Conservation (phyloP, 306 rosid genomes). For the Cicer chorassanicum region DNA sequence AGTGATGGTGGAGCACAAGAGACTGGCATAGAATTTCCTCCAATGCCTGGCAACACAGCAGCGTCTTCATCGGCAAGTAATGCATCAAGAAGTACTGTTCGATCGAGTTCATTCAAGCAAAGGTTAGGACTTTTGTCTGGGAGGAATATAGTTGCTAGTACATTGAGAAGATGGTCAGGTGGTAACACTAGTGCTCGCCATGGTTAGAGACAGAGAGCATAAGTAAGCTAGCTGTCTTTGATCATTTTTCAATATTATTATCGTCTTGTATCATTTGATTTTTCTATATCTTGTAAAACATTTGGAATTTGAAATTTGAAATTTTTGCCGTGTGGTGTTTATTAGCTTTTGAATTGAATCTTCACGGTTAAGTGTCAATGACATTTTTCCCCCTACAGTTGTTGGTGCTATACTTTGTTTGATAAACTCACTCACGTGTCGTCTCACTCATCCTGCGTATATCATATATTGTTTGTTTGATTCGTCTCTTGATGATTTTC, state of each 20-base stretch:
- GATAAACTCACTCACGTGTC: constrained; percentile 10
- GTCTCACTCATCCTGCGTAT: neutral
- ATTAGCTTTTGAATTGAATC: constrained; percentile 57
- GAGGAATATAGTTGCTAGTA: constrained; percentile 71
- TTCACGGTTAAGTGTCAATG: constrained; percentile 53
- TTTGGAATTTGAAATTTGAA: constrained; percentile 44
- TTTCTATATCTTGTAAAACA: constrained; percentile 50
- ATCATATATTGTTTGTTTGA: neutral
- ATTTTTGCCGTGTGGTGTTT: constrained; percentile 66
- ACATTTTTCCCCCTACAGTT: neutral
- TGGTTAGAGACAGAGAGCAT: constrained; percentile 48
- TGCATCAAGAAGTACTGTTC: constrained; percentile 61
- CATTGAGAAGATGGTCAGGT: constrained; percentile 83
- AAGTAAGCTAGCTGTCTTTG: constrained; percentile 46
- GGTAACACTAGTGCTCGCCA: constrained; percentile 66
- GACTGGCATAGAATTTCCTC: constrained; percentile 61
- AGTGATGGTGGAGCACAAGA: constrained; percentile 86
- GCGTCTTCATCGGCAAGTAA: constrained; percentile 32
- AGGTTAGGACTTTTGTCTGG: constrained; percentile 79
- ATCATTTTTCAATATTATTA: constrained; percentile 44
- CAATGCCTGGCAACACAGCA: constrained; percentile 50
- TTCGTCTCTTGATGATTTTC: neutral
- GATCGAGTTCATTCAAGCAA: constrained; percentile 72
- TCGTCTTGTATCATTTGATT: constrained; percentile 53
- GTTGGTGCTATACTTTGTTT: constrained; percentile 31